Evolutionary conservation across 2,329 filamentous ascomycete species (phyloP), one percentile per base, ranked within the genome.

Genomic region (Nigrograna mackinnonii): DNA sequence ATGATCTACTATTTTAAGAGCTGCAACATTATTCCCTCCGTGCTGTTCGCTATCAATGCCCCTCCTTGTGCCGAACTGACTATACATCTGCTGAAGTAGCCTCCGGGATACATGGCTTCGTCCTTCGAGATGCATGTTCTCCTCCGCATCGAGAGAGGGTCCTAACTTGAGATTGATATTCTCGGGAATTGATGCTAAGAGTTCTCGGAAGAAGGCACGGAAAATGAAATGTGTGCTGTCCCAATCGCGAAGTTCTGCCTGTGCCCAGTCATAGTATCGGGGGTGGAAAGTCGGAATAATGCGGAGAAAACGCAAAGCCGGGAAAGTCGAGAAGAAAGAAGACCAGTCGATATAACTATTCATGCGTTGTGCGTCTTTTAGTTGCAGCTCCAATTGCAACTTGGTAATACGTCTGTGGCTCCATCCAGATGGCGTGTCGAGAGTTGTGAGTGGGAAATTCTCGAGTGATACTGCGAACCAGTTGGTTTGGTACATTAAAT

Each of bases 351-450:
- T 49, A 28, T 62, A 62, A 19, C 47, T 55, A 39, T 62, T 62
- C 61, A 63, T 64, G 13, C 60, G 46, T 36, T 57, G 50, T 6
- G 59, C 48, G n/a, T 64, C 59, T 30, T 64, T 64, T 6, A 64
- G 38, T 24, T 63, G 58, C 0, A 64, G 17, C 22, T 63, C 59
- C 4, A 63, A 39, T 22, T 62, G 55, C 21, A 64, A 36, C 22
- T 46, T 46, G 18, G 53, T 62, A 37, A 63, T 50, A 6, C 51
- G 50, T 14, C 36, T 42, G 12, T 51, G 47, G 16, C 61, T 43
- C 61, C 59, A 64, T 17, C 61, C 58, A 12, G 44, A 37, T 2
- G 61, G 61, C 2, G 47, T 44, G 14, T 64, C 57, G 22, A 61
- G 46, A 2, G 46, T 48, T 1, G 53, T 54, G 0, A 46, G 20